Evolutionary conservation across 148 eudicot species (phyloP), one percentile per base, ranked within the genome.

Genomic region (Nepenthes gracilis): DNA sequence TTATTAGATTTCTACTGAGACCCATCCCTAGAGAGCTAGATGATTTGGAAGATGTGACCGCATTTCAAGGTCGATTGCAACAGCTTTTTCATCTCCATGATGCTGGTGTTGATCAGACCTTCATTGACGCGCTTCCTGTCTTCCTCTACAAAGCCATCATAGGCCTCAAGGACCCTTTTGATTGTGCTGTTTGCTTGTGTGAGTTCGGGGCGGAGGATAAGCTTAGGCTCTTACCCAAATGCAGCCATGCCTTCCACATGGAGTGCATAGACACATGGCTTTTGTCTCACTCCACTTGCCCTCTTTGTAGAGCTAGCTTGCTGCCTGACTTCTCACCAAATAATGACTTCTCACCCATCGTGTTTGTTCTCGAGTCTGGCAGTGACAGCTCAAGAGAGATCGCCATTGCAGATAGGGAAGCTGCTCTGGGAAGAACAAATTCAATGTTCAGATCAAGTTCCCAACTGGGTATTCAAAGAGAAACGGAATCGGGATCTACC

Each of bases 231-330:
- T 66, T 93, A 54, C 96, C 98, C 1, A 82, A 86, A 55, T 93
- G 98, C 66, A 88, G 98, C 70, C 98, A 93, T 62, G 98, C 98
- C 38, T 93, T 93, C 70, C 98, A 93, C 43, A 81, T 84, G 80
- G 87, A 79, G 2, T 93, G 98, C 53, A 86, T 93, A 40, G 98
- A 93, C 54, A 93, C 96, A 36, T 93, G 98, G 98, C 74, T 93
- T 0, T 61, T 93, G 5, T 85, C 95, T 5, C 96, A 93, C 62
- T 93, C 98, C 6, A 93, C 98, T 64, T 93, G 98, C 62, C 98
- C 98, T 1, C 78, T 93, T 23, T 93, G 98, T 71, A 72, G 97
- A 45, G 72, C 86, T 5, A 73, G 70, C 58, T 71, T 90, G 64
- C 59, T 86, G 11, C 55, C 51, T 9, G 97, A 83, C 43, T 68